Evolutionary conservation across 208 protist species (phyloP).

Genomic region (Paratrypanosoma confusum): DNA sequence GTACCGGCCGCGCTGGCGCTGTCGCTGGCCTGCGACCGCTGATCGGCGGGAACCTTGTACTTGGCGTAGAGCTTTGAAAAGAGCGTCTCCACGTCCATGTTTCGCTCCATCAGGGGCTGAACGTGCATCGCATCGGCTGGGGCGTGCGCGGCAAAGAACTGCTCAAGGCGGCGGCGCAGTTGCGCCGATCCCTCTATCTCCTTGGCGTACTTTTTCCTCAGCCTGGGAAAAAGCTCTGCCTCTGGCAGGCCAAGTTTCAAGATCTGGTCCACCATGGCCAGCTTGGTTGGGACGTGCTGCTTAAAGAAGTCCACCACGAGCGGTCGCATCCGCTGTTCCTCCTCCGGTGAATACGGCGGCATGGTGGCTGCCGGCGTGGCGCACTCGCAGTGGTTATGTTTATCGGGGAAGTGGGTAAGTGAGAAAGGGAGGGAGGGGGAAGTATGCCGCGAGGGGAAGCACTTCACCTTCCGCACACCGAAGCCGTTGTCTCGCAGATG

Average conservation of each 20-base stretch:
- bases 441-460: no score
- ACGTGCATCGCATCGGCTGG: constrained; percentile 2
- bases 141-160: constrained; percentile 5
- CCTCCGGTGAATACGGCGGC: neutral
- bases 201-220: neutral
- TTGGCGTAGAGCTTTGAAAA: constrained; percentile 9
- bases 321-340: neutral
- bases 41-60: constrained; percentile 3
- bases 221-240: neutral
- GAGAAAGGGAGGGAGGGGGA: no score
- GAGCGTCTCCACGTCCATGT: neutral
- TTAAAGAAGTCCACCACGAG: constrained; percentile 1
- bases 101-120: neutral
- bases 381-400: no score
- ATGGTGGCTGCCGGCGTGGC: neutral
- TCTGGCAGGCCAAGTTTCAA: neutral
- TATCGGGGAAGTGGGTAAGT: no score
- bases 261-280: neutral
- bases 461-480: no score
- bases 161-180: constrained; percentile 4
- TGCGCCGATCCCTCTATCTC: neutral
- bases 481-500: no score
- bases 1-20: neutral
- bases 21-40: neutral
- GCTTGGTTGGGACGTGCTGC: neutral